These are phyloP conservation scores for Odontarrhena argentea DNA, from an alignment of 345 rosid species.

Conservation along the genomic window DNA sequence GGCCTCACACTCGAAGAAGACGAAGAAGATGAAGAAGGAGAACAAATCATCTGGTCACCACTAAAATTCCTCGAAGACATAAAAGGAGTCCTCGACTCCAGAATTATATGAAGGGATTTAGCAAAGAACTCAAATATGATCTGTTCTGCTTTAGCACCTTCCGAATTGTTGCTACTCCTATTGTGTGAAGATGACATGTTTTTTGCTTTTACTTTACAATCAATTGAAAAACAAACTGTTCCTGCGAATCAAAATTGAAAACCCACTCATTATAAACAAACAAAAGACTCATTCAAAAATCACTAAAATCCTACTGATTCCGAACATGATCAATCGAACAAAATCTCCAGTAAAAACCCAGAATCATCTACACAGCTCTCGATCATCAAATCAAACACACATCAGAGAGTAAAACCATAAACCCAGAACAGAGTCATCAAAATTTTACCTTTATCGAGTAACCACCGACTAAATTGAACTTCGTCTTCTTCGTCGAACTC, in stretches of 20 bases:
- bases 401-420: slow-evolving; percentile 7
- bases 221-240: slow-evolving; percentile 35
- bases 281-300: neutral
- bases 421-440: slow-evolving; percentile 34
- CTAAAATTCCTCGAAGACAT: slow-evolving; percentile 81
- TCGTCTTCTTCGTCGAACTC: slow-evolving; percentile 19
- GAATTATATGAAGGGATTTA: slow-evolving; percentile 87
- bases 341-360: slow-evolving; percentile 27
- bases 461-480: slow-evolving; percentile 6
- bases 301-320: slow-evolving; percentile 12
- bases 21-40: slow-evolving; percentile 85
- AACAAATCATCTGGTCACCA: slow-evolving; percentile 72
- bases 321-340: slow-evolving; percentile 27
- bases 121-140: slow-evolving; percentile 84
- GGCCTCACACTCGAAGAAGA: slow-evolving; percentile 81
- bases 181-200: slow-evolving; percentile 61
- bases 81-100: slow-evolving; percentile 82
- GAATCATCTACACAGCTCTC: slow-evolving; percentile 21
- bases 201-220: slow-evolving; percentile 6
- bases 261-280: slow-evolving; percentile 18
- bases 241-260: slow-evolving; percentile 26
- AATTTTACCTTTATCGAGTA: slow-evolving; percentile 28
- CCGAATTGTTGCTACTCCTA: slow-evolving; percentile 57
- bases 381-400: slow-evolving; percentile 25
- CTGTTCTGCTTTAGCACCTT: slow-evolving; percentile 80